phyloP scores from a whole-genome alignment of 805 yeast species.

The Sugiyamaella lignohabitans region DNA sequence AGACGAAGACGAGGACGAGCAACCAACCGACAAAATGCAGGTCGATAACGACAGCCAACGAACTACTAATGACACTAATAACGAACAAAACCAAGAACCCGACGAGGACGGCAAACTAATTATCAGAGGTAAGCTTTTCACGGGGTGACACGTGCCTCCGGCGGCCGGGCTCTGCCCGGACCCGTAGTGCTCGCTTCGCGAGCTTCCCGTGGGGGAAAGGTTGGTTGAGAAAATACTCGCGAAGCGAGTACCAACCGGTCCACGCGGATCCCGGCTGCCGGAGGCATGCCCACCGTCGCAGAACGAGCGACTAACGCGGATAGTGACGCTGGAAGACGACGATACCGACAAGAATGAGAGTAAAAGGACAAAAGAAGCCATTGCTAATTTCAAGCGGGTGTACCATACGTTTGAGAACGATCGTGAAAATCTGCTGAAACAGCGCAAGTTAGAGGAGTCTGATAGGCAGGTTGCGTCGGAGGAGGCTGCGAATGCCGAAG shows the following conservation, averaged over 20 bases:
- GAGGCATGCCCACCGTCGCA: background rate
- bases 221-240: background rate
- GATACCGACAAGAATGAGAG: slow-evolving; percentile 9
- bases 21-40: background rate
- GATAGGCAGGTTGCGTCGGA: slow-evolving; percentile 53
- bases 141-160: too few species aligned
- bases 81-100: background rate
- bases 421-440: slow-evolving; percentile 63
- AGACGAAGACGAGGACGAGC: slow-evolving; percentile 28
- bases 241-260: background rate
- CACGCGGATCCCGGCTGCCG: background rate
- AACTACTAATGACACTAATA: background rate
- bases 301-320: background rate
- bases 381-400: slow-evolving; percentile 40
- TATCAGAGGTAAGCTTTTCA: slow-evolving; percentile 8
- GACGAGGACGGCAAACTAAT: slow-evolving; percentile 7
- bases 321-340: slow-evolving; percentile 7
- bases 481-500: slow-evolving; percentile 18
- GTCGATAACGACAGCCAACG: slow-evolving; percentile 4
- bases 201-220: too few species aligned
- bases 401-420: slow-evolving; percentile 66
- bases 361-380: slow-evolving; percentile 15
- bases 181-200: too few species aligned
- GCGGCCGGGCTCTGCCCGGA: too few species aligned
- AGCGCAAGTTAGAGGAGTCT: slow-evolving; percentile 71